These are phyloP conservation scores for Hymenoscyphus scutula DNA, from an alignment of 2,329 filamentous ascomycete genomes.

Conservation along the genomic window DNA sequence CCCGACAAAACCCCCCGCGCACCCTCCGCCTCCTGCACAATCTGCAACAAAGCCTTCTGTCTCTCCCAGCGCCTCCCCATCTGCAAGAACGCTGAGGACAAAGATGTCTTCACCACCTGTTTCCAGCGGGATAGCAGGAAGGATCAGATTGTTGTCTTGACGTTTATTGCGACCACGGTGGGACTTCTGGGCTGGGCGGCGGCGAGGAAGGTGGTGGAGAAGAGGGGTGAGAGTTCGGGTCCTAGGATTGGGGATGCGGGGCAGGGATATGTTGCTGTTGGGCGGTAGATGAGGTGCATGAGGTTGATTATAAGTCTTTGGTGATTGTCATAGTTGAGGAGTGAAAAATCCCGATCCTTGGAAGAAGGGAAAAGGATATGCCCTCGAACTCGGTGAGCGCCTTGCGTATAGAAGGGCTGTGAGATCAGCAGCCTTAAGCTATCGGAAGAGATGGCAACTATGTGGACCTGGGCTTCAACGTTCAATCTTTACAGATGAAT, in stretches of 20 bases:
- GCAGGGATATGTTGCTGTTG: slow-evolving; percentile 29
- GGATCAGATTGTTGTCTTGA: slow-evolving; percentile 65
- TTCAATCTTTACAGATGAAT: too few relatives aligned
- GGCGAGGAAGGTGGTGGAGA: slow-evolving; percentile 48
- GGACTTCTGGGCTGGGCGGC: slow-evolving; percentile 61
- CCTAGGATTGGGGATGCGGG: slow-evolving; percentile 23
- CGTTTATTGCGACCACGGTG: slow-evolving; percentile 57
- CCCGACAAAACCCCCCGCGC: slow-evolving; percentile 31
- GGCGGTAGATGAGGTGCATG: slow-evolving; percentile 13
- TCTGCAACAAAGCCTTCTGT: slow-evolving; percentile 65
- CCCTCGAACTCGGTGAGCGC: too few relatives aligned
- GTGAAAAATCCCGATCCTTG: not conserved
- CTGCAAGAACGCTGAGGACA: slow-evolving; percentile 60
- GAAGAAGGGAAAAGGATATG: not conserved
- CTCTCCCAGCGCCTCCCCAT: slow-evolving; percentile 58
- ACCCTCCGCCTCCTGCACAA: slow-evolving; percentile 50
- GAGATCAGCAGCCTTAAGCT: too few relatives aligned
- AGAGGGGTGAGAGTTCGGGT: slow-evolving; percentile 32
- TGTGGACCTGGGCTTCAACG: too few relatives aligned
- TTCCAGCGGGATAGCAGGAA: slow-evolving; percentile 67
- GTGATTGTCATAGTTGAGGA: not conserved
- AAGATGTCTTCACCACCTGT: slow-evolving; percentile 60
- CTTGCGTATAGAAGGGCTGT: too few relatives aligned
- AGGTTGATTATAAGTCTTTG: not conserved
- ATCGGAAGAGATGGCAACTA: too few relatives aligned